A percentile compares a stretch with the other conserved stretches of the same genome.
phyloP scores from a whole-genome alignment of 768 basidiomycete genomes.

The Lactarius tabidus region DNA sequence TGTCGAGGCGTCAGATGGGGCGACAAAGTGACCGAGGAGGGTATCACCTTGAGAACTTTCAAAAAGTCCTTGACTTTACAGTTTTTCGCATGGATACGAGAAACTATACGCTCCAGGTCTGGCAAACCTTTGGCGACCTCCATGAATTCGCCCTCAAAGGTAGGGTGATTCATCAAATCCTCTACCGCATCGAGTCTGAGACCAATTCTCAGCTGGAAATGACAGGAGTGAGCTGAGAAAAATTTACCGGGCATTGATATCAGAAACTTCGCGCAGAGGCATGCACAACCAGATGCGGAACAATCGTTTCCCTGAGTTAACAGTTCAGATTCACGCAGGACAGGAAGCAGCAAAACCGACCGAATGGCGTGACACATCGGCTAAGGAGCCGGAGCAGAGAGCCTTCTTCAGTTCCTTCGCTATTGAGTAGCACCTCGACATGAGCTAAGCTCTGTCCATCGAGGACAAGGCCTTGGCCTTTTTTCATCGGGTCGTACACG shows the following conservation, averaged over 20 bases:
- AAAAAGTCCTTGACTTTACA: conserved; percentile 85
- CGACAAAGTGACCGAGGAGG: neutral
- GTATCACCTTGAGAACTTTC: conserved; percentile 65
- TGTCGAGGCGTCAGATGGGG: conserved; percentile 30
- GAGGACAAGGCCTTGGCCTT: conserved; percentile 77
- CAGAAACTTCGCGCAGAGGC: conserved; percentile 74
- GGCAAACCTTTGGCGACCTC: conserved; percentile 77
- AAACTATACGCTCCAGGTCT: conserved; percentile 90
- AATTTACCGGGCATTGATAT: conserved; percentile 83
- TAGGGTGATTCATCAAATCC: conserved; percentile 77
- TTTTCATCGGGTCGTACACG: conserved; percentile 91
- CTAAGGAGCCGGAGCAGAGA: conserved; percentile 78
- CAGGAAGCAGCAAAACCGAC: conserved; percentile 39
- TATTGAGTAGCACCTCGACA: conserved; percentile 89
- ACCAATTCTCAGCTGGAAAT: neutral
- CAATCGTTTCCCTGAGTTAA: conserved; percentile 71
- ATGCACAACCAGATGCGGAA: conserved; percentile 97
- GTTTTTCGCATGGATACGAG: conserved; percentile 90
- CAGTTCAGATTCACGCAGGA: neutral
- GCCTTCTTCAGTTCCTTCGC: conserved; percentile 90
- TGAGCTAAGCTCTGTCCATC: conserved; percentile 96
- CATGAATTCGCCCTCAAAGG: conserved; percentile 72
- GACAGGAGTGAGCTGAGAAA: neutral
- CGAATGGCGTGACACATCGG: conserved; percentile 88
- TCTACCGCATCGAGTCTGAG: conserved; percentile 88